Conservation (phyloP, 768 basidiomycete species). For the Podaxis sp. region DNA sequence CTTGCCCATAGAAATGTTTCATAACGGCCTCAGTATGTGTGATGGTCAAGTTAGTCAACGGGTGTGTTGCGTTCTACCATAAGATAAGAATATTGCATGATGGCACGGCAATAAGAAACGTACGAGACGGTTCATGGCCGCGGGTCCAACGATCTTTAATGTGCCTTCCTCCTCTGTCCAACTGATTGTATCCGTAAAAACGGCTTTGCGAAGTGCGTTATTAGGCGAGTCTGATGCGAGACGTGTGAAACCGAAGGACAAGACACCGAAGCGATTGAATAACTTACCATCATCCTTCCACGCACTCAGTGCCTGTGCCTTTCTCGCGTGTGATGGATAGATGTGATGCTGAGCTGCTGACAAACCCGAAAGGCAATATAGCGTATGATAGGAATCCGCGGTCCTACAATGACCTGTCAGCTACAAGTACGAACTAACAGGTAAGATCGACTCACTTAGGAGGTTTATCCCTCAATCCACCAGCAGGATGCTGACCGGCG, state of each 20-base stretch:
- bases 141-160: neutral
- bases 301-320: conserved; percentile 15
- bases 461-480: conserved; percentile 93
- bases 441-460: conserved; percentile 60
- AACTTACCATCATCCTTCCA: conserved; percentile 18
- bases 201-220: conserved; percentile 18
- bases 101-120: neutral
- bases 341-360: conserved; percentile 85
- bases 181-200: conserved; percentile 22
- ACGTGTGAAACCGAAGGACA: neutral
- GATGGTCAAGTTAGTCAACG: conserved; percentile 31
- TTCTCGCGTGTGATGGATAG: conserved; percentile 33
- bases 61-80: conserved; percentile 29
- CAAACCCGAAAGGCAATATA: conserved; percentile 89
- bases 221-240: conserved; percentile 12
- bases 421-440: neutral
- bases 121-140: conserved; percentile 25
- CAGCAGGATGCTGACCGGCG: conserved; percentile 80
- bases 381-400: conserved; percentile 94
- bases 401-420: conserved; percentile 35
- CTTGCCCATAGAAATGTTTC: conserved; percentile 24
- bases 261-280: neutral
- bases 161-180: conserved; percentile 30
- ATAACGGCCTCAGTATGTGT: conserved; percentile 29
- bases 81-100: neutral